Conservation (phyloP, 2,329 filamentous ascomycete genomes). For the Tolypocladium ophioglossoides region DNA sequence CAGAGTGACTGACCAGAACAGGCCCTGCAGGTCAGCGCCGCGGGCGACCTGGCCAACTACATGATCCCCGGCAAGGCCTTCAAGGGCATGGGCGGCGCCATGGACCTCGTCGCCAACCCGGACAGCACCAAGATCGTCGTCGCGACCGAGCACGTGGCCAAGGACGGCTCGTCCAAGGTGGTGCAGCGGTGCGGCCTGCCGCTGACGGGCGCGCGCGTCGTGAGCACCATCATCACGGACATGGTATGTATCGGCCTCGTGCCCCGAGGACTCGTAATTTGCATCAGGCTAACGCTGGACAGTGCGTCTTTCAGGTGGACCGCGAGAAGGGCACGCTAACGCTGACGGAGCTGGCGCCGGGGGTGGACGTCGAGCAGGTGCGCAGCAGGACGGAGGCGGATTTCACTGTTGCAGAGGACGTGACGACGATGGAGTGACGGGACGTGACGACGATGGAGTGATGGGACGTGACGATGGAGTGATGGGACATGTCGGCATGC, state of each 20-base stretch:
- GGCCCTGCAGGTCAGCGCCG: constrained; percentile 68
- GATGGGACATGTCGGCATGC: too few relatives aligned
- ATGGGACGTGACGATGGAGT: too few relatives aligned
- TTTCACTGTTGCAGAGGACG: constrained; percentile 49
- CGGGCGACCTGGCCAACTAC: constrained; percentile 77
- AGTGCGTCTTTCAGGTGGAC: constrained; percentile 63
- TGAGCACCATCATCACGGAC: constrained; percentile 65
- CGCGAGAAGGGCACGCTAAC: constrained; percentile 50
- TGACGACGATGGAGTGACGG: constrained; percentile 38
- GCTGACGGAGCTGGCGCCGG: constrained; percentile 60
- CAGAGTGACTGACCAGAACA: background rate
- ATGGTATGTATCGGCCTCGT: constrained; percentile 39
- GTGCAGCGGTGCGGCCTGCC: constrained; percentile 53
- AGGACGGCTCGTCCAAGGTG: constrained; percentile 57
- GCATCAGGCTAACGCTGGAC: constrained; percentile 2
- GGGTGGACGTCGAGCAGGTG: constrained; percentile 58
- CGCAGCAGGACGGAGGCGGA: constrained; percentile 58
- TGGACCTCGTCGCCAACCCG: constrained; percentile 64
- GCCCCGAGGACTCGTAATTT: too few relatives aligned
- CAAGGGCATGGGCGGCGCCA: constrained; percentile 78
- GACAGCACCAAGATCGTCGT: constrained; percentile 64
- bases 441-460: too few relatives aligned
- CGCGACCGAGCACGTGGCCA: constrained; percentile 59
- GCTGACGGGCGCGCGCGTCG: constrained; percentile 54
- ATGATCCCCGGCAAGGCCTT: constrained; percentile 83